Percentiles rank a stretch among this genome's conserved stretches.
Evolutionary conservation across 305 asterid species (phyloP).

Genomic region (Solanum hybrid): DNA sequence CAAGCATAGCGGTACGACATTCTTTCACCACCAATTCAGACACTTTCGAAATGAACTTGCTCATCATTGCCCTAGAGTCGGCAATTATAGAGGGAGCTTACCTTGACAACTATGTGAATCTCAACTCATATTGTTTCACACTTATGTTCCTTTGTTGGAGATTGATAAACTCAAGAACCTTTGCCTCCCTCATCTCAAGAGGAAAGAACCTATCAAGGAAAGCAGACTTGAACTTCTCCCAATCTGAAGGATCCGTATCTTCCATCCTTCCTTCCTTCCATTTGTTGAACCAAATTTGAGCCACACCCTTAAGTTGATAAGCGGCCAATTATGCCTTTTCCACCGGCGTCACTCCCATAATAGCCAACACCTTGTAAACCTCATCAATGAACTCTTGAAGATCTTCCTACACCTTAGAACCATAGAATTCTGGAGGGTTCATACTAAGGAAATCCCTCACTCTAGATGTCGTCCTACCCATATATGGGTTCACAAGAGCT

Average conservation of each 20-base stretch:
- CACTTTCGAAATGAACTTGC: neutral
- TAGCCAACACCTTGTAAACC: neutral
- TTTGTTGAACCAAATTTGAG: neutral
- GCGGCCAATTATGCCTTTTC: neutral
- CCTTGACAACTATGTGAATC: neutral
- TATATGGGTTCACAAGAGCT: neutral
- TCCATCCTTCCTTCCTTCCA: neutral
- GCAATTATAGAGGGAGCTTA: neutral
- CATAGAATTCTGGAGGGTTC: neutral
- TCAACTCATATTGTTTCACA: neutral
- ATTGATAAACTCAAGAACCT: neutral
- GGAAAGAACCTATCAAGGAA: neutral
- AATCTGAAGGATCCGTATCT: neutral
- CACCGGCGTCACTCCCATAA: neutral
- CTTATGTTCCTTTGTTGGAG: neutral
- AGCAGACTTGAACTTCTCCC: neutral
- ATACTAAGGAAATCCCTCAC: neutral
- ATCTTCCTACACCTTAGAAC: neutral
- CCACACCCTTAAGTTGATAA: neutral
- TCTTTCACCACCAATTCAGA: neutral
- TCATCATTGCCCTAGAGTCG: neutral
- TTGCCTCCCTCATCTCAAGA: neutral
- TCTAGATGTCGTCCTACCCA: neutral
- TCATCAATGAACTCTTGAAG: neutral
- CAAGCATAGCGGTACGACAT: neutral